Evolutionary conservation across 192 early-diverging fungal genomes (phyloP).

Genomic region (Backusella psychrophila): DNA sequence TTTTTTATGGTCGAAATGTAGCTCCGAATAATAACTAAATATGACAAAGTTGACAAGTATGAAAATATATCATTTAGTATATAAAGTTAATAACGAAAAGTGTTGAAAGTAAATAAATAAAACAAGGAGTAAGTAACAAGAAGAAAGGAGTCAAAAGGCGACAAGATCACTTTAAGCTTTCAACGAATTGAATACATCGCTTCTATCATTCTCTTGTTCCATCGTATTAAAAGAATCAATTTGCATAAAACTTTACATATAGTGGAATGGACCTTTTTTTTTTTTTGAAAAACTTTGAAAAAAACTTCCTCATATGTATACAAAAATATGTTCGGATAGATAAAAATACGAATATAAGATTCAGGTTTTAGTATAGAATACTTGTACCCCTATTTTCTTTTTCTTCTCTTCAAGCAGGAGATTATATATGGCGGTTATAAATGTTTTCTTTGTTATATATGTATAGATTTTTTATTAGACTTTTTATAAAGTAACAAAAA

Average conservation of each 20-base stretch:
- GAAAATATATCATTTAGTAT: neutral
- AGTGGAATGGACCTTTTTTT: too few relatives aligned
- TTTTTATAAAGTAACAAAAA: constrained; percentile 5
- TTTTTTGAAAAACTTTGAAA: neutral
- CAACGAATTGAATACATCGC: neutral
- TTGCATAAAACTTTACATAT: too few relatives aligned
- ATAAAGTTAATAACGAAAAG: neutral
- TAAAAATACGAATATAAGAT: neutral
- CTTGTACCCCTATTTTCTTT: neutral
- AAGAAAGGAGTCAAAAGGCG: neutral
- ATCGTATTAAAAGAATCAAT: too few relatives aligned
- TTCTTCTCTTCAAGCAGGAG: neutral
- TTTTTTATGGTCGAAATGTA: neutral
- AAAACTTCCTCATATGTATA: neutral
- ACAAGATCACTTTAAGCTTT: neutral
- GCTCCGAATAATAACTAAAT: neutral
- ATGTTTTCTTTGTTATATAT: neutral
- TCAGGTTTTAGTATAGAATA: neutral
- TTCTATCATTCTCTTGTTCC: too few relatives aligned
- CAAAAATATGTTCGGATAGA: neutral
- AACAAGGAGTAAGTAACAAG: neutral
- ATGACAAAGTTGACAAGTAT: neutral
- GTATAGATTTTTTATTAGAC: neutral
- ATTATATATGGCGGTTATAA: neutral
- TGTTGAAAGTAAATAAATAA: neutral